Percentiles rank a stretch among this genome's conserved stretches.
phyloP scores from a whole-genome alignment of 331 rosid species.

The Acacia concinna region DNA sequence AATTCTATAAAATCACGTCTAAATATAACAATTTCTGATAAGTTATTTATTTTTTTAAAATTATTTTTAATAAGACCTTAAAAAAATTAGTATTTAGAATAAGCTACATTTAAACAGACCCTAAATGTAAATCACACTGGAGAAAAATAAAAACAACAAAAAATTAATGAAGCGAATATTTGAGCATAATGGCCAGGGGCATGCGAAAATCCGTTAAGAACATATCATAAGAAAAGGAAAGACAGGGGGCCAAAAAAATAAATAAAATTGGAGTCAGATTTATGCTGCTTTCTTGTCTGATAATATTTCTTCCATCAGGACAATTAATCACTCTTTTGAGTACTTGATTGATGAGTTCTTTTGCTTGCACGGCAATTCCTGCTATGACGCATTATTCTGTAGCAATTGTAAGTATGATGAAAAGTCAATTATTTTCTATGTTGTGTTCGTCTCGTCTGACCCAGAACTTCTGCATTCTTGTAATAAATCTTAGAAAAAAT shows the following conservation, averaged over 20 bases:
- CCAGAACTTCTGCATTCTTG: background rate
- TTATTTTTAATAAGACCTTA: no score
- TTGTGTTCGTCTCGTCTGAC: background rate
- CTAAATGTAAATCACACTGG: no score
- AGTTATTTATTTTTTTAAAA: no score
- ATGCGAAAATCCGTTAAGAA: background rate
- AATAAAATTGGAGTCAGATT: background rate
- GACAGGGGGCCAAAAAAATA: background rate
- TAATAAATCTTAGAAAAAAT: no score
- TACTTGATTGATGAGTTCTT: background rate
- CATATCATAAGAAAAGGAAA: background rate
- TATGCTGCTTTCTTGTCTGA: background rate
- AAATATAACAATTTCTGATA: no score
- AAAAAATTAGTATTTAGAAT: no score
- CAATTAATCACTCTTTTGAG: background rate
- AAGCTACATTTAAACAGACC: no score
- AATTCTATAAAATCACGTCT: no score
- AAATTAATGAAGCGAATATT: background rate
- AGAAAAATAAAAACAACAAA: background rate
- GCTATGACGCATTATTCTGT: background rate
- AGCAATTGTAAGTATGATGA: background rate
- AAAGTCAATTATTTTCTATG: no score
- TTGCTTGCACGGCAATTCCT: background rate
- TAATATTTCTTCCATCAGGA: background rate
- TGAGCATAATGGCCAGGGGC: background rate